These are phyloP conservation scores for Thamnidium elegans DNA, from an alignment of 192 early-diverging fungal species.

Conservation along the genomic window DNA sequence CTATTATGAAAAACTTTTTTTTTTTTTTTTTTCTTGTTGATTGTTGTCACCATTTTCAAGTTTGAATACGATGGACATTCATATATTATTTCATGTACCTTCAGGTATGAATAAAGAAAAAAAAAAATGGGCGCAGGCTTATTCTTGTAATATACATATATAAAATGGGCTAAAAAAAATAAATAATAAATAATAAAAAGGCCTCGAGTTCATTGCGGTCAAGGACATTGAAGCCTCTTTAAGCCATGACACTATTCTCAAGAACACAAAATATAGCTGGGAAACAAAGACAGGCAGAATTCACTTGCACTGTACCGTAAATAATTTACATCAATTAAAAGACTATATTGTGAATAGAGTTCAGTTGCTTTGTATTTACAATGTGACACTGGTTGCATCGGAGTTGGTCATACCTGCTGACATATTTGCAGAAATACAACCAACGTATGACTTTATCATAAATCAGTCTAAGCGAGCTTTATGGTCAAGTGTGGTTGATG, in stretches of 20 bases:
- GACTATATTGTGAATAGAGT: neutral
- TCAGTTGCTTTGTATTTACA: constrained; percentile 4
- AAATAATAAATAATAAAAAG: neutral
- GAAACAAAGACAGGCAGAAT: constrained; percentile 12
- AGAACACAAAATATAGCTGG: neutral
- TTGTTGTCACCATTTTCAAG: neutral
- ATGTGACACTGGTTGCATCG: neutral
- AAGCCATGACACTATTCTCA: neutral
- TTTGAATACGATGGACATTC: neutral
- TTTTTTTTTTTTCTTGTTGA: too few species aligned
- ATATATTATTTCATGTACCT: constrained; percentile 25
- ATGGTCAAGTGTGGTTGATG: constrained; percentile 1
- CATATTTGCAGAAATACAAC: constrained; percentile 10
- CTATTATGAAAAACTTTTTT: too few species aligned
- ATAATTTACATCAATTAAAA: neutral
- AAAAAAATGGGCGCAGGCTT: neutral
- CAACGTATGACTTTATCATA: constrained; percentile 1
- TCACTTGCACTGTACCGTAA: neutral
- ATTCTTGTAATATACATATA: too few species aligned
- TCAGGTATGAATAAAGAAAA: neutral
- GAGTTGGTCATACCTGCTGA: neutral
- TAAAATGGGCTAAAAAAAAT: neutral
- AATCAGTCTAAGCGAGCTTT: neutral
- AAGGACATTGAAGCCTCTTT: constrained; percentile 5
- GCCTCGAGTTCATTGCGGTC: constrained; percentile 12